Conservation (phyloP, 1,284 basidiomycete genomes). For the Boletus mariae region DNA sequence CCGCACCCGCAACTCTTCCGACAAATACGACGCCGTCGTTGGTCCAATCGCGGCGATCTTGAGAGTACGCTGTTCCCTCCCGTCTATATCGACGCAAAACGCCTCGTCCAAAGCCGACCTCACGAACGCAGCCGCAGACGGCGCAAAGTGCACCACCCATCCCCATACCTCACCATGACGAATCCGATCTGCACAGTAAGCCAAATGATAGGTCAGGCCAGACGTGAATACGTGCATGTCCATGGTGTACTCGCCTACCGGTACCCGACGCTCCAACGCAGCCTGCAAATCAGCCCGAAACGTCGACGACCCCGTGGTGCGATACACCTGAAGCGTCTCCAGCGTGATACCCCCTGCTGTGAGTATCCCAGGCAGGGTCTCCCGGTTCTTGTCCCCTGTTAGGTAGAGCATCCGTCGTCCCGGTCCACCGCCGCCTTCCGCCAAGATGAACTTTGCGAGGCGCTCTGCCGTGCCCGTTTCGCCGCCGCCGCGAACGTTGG, state of each 20-base stretch:
- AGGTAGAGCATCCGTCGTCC: conserved; percentile 56
- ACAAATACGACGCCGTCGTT: conserved; percentile 55
- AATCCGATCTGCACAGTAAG: conserved; percentile 1
- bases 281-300: conserved; percentile 47
- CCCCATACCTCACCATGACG: conserved; percentile 34
- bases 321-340: conserved; percentile 59
- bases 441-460: conserved; percentile 62
- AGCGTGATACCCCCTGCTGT: conserved; percentile 42
- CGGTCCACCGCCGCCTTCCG: conserved; percentile 30
- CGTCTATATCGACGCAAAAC: conserved; percentile 34
- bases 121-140: conserved; percentile 61
- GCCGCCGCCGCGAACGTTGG: conserved; percentile 22
- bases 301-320: conserved; percentile 51
- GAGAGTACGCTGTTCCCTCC: conserved; percentile 5
- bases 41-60: conserved; percentile 63
- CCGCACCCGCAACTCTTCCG: conserved; percentile 40
- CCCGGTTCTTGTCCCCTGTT: conserved; percentile 78
- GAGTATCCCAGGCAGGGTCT: conserved; percentile 58
- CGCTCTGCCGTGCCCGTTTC: conserved; percentile 61
- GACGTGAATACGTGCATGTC: neutral
- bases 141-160: conserved; percentile 76
- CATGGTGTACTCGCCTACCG: conserved; percentile 24
- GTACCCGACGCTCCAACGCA: conserved; percentile 29
- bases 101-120: conserved; percentile 47
- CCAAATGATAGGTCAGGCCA: neutral